Conservation (phyloP, 2,329 filamentous ascomycete genomes). For the Beauveria sp. region DNA sequence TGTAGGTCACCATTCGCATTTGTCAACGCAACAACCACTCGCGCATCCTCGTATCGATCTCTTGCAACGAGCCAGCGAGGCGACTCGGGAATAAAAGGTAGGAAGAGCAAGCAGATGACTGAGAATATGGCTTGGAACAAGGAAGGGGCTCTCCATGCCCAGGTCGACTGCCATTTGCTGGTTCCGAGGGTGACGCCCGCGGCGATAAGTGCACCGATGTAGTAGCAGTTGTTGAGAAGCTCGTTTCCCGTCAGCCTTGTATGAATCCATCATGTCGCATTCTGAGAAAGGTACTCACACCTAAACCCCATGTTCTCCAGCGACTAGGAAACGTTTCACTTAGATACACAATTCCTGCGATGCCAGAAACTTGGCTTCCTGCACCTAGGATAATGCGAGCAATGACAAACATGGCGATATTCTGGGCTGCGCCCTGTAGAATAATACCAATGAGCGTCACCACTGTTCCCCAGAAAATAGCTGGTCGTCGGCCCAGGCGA, state of each 20-base stretch:
- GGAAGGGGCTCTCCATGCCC: constrained; percentile 29
- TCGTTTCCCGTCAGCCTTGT: neutral
- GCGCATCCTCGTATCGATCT: constrained; percentile 33
- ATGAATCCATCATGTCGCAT: neutral
- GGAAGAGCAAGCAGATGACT: constrained; percentile 19
- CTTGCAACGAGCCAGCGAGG: constrained; percentile 39
- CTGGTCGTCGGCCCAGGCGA: constrained; percentile 32
- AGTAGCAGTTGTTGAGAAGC: constrained; percentile 24
- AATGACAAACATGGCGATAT: constrained; percentile 44
- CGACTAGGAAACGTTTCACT: constrained; percentile 37
- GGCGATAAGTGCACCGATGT: constrained; percentile 35
- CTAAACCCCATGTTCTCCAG: constrained; percentile 17
- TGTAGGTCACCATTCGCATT: constrained; percentile 35
- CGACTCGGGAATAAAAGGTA: constrained; percentile 32
- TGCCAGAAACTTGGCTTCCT: constrained; percentile 33
- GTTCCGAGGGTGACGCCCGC: constrained; percentile 36
- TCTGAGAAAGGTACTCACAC: constrained; percentile 6
- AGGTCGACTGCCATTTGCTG: constrained; percentile 24
- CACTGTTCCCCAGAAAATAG: constrained; percentile 36
- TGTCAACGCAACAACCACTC: constrained; percentile 32
- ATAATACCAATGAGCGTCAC: constrained; percentile 37
- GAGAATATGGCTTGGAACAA: constrained; percentile 25
- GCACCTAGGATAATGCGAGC: constrained; percentile 40
- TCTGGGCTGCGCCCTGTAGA: constrained; percentile 40
- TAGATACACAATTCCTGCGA: constrained; percentile 39